phyloP scores from a whole-genome alignment of 768 basidiomycete genomes.

The Artomyces pyxidatus region DNA sequence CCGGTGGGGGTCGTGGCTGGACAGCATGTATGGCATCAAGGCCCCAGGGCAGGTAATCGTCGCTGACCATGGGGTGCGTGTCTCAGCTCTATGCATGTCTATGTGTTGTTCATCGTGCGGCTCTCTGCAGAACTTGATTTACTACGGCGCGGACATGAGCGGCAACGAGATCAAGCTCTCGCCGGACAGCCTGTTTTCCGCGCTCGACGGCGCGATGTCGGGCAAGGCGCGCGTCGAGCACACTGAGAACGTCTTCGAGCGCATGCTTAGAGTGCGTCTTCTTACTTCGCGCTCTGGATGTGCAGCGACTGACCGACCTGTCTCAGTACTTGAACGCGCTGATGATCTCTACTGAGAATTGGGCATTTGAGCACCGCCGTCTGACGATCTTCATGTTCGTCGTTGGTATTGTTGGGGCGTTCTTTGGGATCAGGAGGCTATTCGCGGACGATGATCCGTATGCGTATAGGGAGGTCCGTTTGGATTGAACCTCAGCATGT shows the following conservation, averaged over 20 bases:
- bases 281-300: background rate
- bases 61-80: conserved; percentile 67
- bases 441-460: conserved; percentile 14
- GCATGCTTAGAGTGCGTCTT: conserved; percentile 49
- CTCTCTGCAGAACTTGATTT: conserved; percentile 51
- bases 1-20: conserved; percentile 83
- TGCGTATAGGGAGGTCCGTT: conserved; percentile 3
- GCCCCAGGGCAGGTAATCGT: conserved; percentile 45
- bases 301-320: background rate
- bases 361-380: conserved; percentile 22
- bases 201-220: conserved; percentile 57
- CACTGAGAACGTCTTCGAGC: conserved; percentile 65
- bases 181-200: conserved; percentile 49
- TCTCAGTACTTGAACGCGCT: conserved; percentile 24
- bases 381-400: conserved; percentile 18
- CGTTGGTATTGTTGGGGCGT: conserved; percentile 12
- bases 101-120: background rate
- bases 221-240: conserved; percentile 45
- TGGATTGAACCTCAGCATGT: too few relatives aligned
- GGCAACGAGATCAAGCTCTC: conserved; percentile 51
- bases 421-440: conserved; percentile 17
- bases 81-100: background rate
- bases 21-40: conserved; percentile 79
- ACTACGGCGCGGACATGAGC: conserved; percentile 61
- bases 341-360: conserved; percentile 19